Conservation (phyloP, 257 asterid species). For the Solanum acaule region DNA sequence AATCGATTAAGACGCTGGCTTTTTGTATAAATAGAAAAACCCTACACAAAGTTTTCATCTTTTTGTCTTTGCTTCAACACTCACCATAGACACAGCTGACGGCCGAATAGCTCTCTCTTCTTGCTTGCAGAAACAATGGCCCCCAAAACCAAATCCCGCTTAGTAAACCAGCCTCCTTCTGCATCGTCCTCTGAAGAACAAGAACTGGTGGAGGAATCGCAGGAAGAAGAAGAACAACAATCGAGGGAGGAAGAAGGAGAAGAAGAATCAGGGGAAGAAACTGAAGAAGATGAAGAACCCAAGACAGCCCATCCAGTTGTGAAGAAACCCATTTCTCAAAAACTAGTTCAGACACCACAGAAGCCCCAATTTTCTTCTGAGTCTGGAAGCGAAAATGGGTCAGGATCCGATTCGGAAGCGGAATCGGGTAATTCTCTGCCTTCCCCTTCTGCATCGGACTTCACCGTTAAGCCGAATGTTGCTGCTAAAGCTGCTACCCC, state of each 20-base stretch:
- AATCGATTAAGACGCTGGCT: background rate
- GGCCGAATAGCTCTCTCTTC: background rate
- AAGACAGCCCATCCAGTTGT: background rate
- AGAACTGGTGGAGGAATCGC: background rate
- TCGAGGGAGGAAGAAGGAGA: constrained; percentile 8
- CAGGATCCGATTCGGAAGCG: constrained; percentile 19
- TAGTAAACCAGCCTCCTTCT: constrained; percentile 14
- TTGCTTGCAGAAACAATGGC: constrained; percentile 6
- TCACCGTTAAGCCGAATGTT: constrained; percentile 24
- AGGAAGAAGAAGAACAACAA: constrained; percentile 1
- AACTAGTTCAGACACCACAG: background rate
- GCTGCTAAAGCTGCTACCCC: background rate
- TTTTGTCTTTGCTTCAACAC: background rate
- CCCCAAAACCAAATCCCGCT: background rate
- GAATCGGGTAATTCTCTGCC: constrained; percentile 18
- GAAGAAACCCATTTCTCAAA: background rate
- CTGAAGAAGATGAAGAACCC: background rate
- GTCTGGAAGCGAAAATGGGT: background rate
- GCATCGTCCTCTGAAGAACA: constrained; percentile 8
- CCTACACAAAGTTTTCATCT: background rate
- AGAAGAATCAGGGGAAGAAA: constrained; percentile 5
- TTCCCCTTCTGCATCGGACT: constrained; percentile 29
- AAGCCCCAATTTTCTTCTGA: background rate
- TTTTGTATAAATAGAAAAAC: background rate
- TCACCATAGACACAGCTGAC: background rate